Evolutionary conservation across 2,329 filamentous ascomycete species (phyloP).

Genomic region (Fusarium temperatum): DNA sequence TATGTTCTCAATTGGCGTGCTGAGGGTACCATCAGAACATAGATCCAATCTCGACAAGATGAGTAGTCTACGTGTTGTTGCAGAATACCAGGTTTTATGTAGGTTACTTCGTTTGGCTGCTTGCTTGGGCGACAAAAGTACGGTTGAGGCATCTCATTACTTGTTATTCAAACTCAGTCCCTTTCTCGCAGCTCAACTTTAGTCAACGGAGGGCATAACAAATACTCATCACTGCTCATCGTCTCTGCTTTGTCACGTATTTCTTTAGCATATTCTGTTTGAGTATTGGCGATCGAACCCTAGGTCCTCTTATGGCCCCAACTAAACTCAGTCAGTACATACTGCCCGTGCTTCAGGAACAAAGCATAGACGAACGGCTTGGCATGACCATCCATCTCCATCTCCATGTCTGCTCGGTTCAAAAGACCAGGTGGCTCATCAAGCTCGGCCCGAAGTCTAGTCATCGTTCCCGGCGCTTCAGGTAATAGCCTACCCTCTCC

Average conservation of each 20-base stretch:
- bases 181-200: not conserved
- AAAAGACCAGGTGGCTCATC: not conserved
- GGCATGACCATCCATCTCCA: not conserved
- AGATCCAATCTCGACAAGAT: slow-evolving; percentile 5
- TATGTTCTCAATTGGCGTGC: slow-evolving; percentile 18
- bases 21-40: slow-evolving; percentile 10
- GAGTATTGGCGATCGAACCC: not conserved
- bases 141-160: not conserved
- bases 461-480: not conserved
- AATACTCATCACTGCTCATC: not conserved
- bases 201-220: not conserved
- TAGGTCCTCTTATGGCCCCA: not conserved
- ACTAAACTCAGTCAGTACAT: not conserved
- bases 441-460: slow-evolving; percentile 16
- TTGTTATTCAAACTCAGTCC: not conserved
- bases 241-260: not conserved
- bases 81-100: not conserved
- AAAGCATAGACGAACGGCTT: not conserved
- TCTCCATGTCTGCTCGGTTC: not conserved
- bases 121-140: not conserved
- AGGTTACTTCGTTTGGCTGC: not conserved
- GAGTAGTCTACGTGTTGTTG: not conserved
- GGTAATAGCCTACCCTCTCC: slow-evolving; percentile 9
- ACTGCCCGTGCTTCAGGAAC: not conserved
- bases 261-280: not conserved